A percentile compares a stretch with the other conserved stretches of the same genome.
phyloP scores from a whole-genome alignment of 495 filamentous ascomycete genomes.

The Aspergillus sclerotiicarbonarius region DNA sequence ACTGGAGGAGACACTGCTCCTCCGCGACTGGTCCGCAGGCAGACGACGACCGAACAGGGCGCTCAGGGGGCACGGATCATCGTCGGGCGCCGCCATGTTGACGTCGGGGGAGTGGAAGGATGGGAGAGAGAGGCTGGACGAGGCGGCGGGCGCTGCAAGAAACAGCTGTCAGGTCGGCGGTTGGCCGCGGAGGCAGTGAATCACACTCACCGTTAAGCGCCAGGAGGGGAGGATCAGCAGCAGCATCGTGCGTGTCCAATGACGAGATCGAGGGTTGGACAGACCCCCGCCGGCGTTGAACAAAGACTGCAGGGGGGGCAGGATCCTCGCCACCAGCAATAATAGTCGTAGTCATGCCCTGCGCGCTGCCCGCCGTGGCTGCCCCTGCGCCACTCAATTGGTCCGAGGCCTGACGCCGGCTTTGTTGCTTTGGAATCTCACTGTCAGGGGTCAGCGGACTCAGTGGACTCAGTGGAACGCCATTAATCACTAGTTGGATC shows the following conservation, averaged over 20 bases:
- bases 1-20: neutral
- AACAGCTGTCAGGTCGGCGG: neutral
- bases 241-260: constrained; percentile 15
- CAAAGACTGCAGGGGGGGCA: neutral
- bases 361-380: no score
- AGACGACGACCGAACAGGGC: neutral
- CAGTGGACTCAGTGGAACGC: neutral
- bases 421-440: neutral
- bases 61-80: neutral
- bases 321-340: neutral
- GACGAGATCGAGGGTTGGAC: constrained; percentile 18
- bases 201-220: constrained; percentile 19
- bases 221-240: constrained; percentile 7
- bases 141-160: neutral
- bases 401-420: no score
- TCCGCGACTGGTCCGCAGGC: neutral
- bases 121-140: constrained; percentile 12
- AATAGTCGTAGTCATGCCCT: no score
- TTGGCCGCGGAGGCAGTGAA: neutral
- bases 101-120: constrained; percentile 1
- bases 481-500: constrained; percentile 3
- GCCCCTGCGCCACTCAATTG: no score
- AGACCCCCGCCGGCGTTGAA: constrained; percentile 3
- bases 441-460: no score
- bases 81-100: neutral